Evolutionary conservation across 208 protist genomes (phyloP).

Genomic region (Vickermania spadyakhi): DNA sequence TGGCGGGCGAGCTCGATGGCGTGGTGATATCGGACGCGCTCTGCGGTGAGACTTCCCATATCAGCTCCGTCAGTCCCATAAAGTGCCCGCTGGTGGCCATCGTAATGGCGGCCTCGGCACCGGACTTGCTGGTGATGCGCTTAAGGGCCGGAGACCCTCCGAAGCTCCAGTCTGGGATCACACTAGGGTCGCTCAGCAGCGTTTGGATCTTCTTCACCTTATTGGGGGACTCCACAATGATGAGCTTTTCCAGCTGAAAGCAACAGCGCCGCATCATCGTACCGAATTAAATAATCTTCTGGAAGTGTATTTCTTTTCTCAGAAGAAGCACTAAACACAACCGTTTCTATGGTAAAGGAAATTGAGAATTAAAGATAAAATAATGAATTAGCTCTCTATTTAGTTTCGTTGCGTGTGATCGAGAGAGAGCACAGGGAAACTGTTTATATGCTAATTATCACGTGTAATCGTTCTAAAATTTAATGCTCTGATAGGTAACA

Average conservation of each 20-base stretch:
- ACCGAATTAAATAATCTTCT: no score
- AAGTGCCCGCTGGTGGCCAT: slow-evolving; percentile 87
- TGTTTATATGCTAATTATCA: no score
- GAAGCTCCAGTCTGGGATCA: slow-evolving; percentile 83
- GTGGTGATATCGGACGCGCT: background rate
- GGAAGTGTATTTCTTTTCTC: no score
- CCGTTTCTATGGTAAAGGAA: no score
- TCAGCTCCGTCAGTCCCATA: slow-evolving; percentile 72
- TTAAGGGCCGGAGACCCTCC: slow-evolving; percentile 22
- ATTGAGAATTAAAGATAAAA: no score
- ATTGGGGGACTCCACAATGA: slow-evolving; percentile 90
- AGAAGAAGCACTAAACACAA: no score
- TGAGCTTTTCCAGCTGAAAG: slow-evolving; percentile 14
- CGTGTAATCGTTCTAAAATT: no score
- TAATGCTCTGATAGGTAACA: no score
- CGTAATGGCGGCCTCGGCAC: slow-evolving; percentile 57
- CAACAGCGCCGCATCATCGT: background rate
- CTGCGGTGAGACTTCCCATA: slow-evolving; percentile 32
- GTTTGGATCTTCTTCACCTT: slow-evolving; percentile 87
- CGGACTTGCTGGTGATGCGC: slow-evolving; percentile 22
- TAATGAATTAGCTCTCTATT: no score
- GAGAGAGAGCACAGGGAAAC: no score
- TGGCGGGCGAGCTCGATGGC: slow-evolving; percentile 13
- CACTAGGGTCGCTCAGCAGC: slow-evolving; percentile 66
- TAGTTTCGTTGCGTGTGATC: no score